phyloP scores from a whole-genome alignment of 1,284 basidiomycete genomes.

The Trichosporon coremiiforme region DNA sequence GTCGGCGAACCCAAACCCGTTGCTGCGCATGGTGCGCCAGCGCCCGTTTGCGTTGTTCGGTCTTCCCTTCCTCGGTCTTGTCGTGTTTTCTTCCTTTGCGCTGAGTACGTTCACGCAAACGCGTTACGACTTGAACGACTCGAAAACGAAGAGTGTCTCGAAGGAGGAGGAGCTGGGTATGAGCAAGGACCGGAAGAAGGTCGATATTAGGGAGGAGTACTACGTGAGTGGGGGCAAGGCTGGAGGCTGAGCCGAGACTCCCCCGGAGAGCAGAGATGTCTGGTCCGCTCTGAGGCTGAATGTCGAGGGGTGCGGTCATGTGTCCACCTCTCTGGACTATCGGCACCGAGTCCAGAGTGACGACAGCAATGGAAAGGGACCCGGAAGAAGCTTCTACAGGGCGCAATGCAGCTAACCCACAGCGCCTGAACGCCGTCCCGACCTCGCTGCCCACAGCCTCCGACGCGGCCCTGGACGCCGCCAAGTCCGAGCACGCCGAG shows the following conservation, averaged over 20 bases:
- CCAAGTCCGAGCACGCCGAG: slow-evolving; percentile 17
- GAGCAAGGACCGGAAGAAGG: slow-evolving; percentile 74
- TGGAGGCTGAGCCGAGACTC: too few relatives aligned
- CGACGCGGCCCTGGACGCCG: slow-evolving; percentile 20
- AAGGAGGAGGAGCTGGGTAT: slow-evolving; percentile 83
- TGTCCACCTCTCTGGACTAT: too few relatives aligned
- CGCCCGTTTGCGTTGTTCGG: slow-evolving; percentile 68
- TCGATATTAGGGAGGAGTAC: slow-evolving; percentile 94
- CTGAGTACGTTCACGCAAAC: slow-evolving; percentile 84
- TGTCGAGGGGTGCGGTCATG: too few relatives aligned
- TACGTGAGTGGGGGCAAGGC: too few relatives aligned
- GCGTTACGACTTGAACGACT: slow-evolving; percentile 82
- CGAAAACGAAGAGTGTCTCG: slow-evolving; percentile 73
- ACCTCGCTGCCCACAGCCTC: slow-evolving; percentile 21
- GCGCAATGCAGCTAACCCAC: slow-evolving; percentile 1
- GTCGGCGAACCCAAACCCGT: slow-evolving; percentile 57
- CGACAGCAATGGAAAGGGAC: too few relatives aligned
- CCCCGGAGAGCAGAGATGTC: too few relatives aligned
- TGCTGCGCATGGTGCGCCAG: slow-evolving; percentile 46
- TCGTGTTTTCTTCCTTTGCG: slow-evolving; percentile 85
- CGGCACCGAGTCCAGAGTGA: too few relatives aligned
- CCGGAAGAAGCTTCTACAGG: too few relatives aligned
- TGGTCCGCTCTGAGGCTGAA: too few relatives aligned
- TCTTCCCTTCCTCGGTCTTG: slow-evolving; percentile 79
- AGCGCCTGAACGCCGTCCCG: slow-evolving; percentile 38